A percentile compares a stretch with the other conserved stretches of the same genome.
Evolutionary conservation across 2,329 filamentous ascomycete species (phyloP).

Genomic region (Helotiales sp.): DNA sequence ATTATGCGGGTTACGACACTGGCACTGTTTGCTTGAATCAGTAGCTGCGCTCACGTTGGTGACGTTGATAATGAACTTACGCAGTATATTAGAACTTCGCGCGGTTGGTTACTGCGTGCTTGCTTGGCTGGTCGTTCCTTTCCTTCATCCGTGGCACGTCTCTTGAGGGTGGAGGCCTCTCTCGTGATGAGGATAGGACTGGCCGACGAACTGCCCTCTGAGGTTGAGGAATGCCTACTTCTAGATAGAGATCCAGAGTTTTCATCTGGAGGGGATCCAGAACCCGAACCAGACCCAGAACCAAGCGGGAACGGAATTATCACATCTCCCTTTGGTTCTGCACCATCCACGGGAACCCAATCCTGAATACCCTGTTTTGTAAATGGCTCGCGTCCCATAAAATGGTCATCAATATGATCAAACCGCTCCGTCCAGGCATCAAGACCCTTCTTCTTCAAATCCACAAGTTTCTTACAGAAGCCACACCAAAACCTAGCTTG

Average conservation of each 20-base stretch:
- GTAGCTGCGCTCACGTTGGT: too few species aligned
- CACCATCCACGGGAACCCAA: constrained; percentile 52
- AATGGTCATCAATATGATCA: constrained; percentile 79
- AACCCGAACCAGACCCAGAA: background rate
- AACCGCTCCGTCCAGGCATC: constrained; percentile 66
- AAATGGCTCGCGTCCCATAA: constrained; percentile 55
- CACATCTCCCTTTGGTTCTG: constrained; percentile 28
- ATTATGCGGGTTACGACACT: background rate
- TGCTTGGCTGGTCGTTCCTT: constrained; percentile 20
- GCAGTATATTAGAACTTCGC: constrained; percentile 31
- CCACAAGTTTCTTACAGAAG: constrained; percentile 69
- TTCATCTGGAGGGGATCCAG: background rate
- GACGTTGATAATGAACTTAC: too few species aligned
- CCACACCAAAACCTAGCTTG: constrained; percentile 83
- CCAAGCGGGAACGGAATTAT: background rate
- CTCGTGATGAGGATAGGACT: background rate
- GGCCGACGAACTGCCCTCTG: background rate
- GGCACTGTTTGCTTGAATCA: background rate
- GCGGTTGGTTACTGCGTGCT: background rate
- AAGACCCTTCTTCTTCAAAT: constrained; percentile 50
- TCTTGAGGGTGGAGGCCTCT: background rate
- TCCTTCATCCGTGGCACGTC: constrained; percentile 18
- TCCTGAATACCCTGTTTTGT: constrained; percentile 54
- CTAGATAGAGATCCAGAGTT: background rate
- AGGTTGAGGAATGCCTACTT: background rate